Conservation (phyloP, 2,329 filamentous ascomycete species). For the Amauroascus niger region DNA sequence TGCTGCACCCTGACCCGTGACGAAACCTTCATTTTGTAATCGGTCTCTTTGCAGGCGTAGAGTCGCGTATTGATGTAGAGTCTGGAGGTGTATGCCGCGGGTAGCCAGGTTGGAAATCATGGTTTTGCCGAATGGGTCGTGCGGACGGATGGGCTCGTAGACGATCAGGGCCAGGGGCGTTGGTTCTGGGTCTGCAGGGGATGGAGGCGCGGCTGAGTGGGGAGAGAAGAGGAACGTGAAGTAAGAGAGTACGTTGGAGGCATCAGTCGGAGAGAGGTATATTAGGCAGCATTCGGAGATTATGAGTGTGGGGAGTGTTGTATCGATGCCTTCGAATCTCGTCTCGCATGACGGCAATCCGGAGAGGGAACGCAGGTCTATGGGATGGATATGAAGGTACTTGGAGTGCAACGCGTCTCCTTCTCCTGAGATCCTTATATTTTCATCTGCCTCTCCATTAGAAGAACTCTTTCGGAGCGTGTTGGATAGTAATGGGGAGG, state of each 20-base stretch:
- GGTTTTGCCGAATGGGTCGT: conserved; percentile 78
- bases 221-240: conserved; percentile 47
- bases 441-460: conserved; percentile 24
- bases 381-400: conserved; percentile 48
- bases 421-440: conserved; percentile 29
- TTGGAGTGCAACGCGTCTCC: conserved; percentile 40
- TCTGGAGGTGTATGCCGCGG: conserved; percentile 74
- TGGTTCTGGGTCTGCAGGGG: conserved; percentile 20
- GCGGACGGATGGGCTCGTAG: conserved; percentile 79
- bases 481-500: conserved; percentile 26
- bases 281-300: conserved; percentile 94
- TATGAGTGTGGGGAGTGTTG: conserved; percentile 64
- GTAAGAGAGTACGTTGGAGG: conserved; percentile 54
- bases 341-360: conserved; percentile 19
- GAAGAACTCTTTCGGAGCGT: conserved; percentile 23
- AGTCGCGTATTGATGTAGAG: conserved; percentile 61
- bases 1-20: conserved; percentile 45
- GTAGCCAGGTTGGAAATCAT: conserved; percentile 86
- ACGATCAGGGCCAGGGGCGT: conserved; percentile 55
- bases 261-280: conserved; percentile 62
- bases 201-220: neutral
- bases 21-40: conserved; percentile 58
- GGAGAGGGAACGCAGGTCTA: conserved; percentile 59
- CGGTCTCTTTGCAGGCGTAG: conserved; percentile 59
- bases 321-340: conserved; percentile 42